phyloP scores from a whole-genome alignment of 306 rosid species.

The Luffa acutangula region DNA sequence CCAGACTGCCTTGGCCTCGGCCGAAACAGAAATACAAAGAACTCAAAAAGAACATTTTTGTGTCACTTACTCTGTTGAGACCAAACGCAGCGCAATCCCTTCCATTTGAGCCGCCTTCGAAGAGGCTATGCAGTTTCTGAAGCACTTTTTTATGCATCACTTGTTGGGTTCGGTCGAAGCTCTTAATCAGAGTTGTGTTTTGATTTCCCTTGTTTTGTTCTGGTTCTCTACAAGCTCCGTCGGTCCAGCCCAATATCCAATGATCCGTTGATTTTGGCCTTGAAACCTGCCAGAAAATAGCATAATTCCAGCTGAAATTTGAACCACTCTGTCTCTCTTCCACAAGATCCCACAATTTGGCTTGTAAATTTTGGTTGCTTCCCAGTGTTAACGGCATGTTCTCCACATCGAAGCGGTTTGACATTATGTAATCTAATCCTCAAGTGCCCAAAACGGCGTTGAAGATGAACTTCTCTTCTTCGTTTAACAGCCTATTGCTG shows the following conservation, averaged over 20 bases:
- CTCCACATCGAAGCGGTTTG: slow-evolving; percentile 42
- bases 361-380: slow-evolving; percentile 57
- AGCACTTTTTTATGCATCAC: slow-evolving; percentile 66
- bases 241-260: slow-evolving; percentile 80
- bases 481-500: slow-evolving; percentile 37
- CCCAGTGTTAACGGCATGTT: slow-evolving; percentile 47
- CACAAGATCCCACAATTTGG: slow-evolving; percentile 81
- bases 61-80: slow-evolving; percentile 63
- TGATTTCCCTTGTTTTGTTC: slow-evolving; percentile 35
- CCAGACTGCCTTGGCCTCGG: slow-evolving; percentile 84
- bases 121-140: slow-evolving; percentile 62
- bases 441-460: slow-evolving; percentile 47
- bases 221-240: slow-evolving; percentile 81
- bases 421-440: slow-evolving; percentile 53
- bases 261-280: slow-evolving; percentile 51
- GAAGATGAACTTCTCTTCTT: slow-evolving; percentile 51
- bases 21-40: slow-evolving; percentile 87
- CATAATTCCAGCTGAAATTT: slow-evolving; percentile 81
- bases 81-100: slow-evolving; percentile 53
- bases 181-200: slow-evolving; percentile 15
- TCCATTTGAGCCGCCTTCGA: slow-evolving; percentile 57
- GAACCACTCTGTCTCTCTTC: slow-evolving; percentile 53
- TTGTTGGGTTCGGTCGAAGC: slow-evolving; percentile 21
- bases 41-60: slow-evolving; percentile 77
- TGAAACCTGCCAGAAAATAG: slow-evolving; percentile 83